These are phyloP conservation scores for Fusarium sp. DNA, from an alignment of 2,329 filamentous ascomycete genomes.

Conservation along the genomic window DNA sequence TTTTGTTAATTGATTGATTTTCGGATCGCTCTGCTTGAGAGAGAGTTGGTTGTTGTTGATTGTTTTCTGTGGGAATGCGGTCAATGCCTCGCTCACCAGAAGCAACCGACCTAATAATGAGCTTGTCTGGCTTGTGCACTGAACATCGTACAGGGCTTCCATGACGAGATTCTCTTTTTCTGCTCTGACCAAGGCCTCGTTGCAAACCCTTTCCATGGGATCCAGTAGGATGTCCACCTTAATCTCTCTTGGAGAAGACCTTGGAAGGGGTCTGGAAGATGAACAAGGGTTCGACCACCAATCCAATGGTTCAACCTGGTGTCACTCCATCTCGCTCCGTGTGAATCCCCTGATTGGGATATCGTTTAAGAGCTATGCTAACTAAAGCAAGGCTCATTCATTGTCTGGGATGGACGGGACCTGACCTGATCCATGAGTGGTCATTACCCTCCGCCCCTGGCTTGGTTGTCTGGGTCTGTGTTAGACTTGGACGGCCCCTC, in stretches of 20 bases:
- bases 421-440: constrained; percentile 16
- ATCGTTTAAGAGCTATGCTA: constrained; percentile 17
- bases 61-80: background rate
- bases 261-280: constrained; percentile 29
- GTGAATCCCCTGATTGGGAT: constrained; percentile 28
- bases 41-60: background rate
- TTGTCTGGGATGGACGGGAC: constrained; percentile 27
- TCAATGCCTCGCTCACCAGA: constrained; percentile 4
- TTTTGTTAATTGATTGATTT: background rate
- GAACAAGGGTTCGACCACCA: constrained; percentile 24
- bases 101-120: background rate
- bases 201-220: constrained; percentile 21
- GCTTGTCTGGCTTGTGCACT: background rate
- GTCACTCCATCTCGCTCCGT: constrained; percentile 30
- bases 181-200: constrained; percentile 15
- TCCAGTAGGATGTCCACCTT: constrained; percentile 29
- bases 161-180: constrained; percentile 17
- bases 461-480: background rate
- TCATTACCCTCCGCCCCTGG: background rate
- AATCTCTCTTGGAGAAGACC: constrained; percentile 34
- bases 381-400: constrained; percentile 20
- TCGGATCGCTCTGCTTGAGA: background rate
- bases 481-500: constrained; percentile 16
- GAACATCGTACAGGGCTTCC: constrained; percentile 13
- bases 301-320: constrained; percentile 27